phyloP scores from a whole-genome alignment of 441 rosid genomes.

The Manihot esculenta region DNA sequence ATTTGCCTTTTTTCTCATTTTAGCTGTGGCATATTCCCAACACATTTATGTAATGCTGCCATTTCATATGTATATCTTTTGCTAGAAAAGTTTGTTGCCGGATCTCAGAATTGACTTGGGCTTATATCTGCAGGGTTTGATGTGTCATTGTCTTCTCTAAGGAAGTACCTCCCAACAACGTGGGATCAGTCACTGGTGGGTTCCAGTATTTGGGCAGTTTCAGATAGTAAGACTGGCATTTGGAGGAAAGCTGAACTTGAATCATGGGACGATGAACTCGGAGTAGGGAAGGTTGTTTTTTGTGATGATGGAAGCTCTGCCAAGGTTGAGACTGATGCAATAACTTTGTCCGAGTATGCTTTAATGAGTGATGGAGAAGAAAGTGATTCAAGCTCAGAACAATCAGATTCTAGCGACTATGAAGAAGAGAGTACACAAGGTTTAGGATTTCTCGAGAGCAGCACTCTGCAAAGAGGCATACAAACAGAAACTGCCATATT shows the following conservation, averaged over 20 bases:
- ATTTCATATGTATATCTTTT: conserved; percentile 9
- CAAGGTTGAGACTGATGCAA: conserved; percentile 55
- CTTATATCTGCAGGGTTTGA: conserved; percentile 57
- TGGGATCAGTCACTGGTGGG: conserved; percentile 88
- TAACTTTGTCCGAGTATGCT: conserved; percentile 63
- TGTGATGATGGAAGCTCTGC: conserved; percentile 64
- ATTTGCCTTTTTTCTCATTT: conserved; percentile 5
- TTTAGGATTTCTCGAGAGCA: conserved; percentile 65
- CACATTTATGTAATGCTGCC: not conserved
- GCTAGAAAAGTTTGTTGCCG: conserved; percentile 12
- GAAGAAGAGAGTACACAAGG: conserved; percentile 64
- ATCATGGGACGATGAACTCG: conserved; percentile 75
- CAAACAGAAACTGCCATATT: conserved; percentile 79
- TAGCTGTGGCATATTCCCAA: not conserved
- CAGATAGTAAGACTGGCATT: conserved; percentile 51
- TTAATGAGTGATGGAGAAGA: conserved; percentile 57
- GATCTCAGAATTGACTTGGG: conserved; percentile 20
- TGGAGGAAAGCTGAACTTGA: conserved; percentile 94
- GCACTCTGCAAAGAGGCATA: conserved; percentile 54
- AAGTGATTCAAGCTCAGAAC: conserved; percentile 56
- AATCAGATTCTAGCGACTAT: conserved; percentile 54
- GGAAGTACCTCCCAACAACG: conserved; percentile 52
- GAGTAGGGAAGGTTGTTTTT: conserved; percentile 72
- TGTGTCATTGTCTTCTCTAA: conserved; percentile 70
- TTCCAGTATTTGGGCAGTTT: conserved; percentile 70